Percentiles rank a stretch among this genome's conserved stretches.
Conservation (phyloP, 2,329 filamentous ascomycete genomes). For the Didymella keratinophila region DNA sequence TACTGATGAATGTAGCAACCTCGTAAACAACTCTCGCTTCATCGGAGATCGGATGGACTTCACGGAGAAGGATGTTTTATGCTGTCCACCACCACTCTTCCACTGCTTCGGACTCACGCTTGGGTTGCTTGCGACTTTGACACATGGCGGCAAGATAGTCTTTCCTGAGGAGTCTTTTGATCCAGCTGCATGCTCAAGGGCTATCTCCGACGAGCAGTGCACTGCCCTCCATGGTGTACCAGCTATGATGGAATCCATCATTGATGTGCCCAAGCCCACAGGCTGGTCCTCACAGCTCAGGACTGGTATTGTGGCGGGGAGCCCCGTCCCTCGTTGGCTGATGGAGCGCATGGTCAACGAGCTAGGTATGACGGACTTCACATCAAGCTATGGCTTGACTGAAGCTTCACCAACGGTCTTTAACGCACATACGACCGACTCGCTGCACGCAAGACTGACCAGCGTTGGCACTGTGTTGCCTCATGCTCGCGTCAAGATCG, state of each 20-base stretch:
- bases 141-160: slow-evolving; percentile 78
- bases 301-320: slow-evolving; percentile 81
- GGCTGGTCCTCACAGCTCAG: slow-evolving; percentile 61
- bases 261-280: slow-evolving; percentile 57
- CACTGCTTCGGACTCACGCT: slow-evolving; percentile 86
- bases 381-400: slow-evolving; percentile 66
- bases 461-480: slow-evolving; percentile 81
- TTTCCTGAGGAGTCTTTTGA: slow-evolving; percentile 78
- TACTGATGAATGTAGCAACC: slow-evolving; percentile 36
- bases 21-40: slow-evolving; percentile 53
- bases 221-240: slow-evolving; percentile 83
- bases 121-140: slow-evolving; percentile 74
- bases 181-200: slow-evolving; percentile 68
- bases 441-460: slow-evolving; percentile 69
- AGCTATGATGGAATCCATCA: slow-evolving; percentile 79
- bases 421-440: slow-evolving; percentile 78
- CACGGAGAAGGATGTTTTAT: slow-evolving; percentile 70
- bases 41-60: slow-evolving; percentile 76
- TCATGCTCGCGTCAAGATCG: slow-evolving; percentile 77
- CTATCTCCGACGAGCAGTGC: slow-evolving; percentile 61
- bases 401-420: slow-evolving; percentile 83
- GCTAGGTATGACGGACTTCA: slow-evolving; percentile 78
- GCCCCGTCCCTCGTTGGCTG: slow-evolving; percentile 75
- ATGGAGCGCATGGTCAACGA: slow-evolving; percentile 76
- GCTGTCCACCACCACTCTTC: slow-evolving; percentile 84